phyloP scores from a whole-genome alignment of 345 rosid genomes.

The Camelina neglecta region DNA sequence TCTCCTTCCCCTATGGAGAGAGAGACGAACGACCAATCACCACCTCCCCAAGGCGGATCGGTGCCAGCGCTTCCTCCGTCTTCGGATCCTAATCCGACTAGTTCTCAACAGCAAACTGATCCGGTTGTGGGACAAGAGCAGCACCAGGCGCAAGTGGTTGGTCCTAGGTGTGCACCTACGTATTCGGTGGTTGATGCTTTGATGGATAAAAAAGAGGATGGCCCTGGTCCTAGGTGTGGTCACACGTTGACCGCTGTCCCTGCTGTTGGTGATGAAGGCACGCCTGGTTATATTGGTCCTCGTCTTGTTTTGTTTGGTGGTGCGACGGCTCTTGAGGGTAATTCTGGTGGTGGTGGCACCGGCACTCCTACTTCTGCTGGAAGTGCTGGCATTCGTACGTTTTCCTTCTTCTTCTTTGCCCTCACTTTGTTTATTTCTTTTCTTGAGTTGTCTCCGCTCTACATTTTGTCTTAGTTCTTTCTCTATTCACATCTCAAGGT shows the following conservation, averaged over 20 bases:
- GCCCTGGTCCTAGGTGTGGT: constrained; percentile 93
- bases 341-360: constrained; percentile 70
- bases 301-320: constrained; percentile 93
- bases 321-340: constrained; percentile 93
- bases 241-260: constrained; percentile 88
- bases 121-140: constrained; percentile 43
- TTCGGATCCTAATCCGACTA: constrained; percentile 40
- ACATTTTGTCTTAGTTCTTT: not conserved
- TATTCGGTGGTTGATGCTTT: constrained; percentile 75
- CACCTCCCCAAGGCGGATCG: constrained; percentile 45
- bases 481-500: not conserved
- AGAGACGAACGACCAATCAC: constrained; percentile 51
- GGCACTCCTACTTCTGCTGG: constrained; percentile 92
- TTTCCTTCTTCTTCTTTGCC: constrained; percentile 13
- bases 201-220: constrained; percentile 84
- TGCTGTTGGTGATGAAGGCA: constrained; percentile 90
- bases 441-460: not conserved
- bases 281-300: constrained; percentile 79
- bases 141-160: constrained; percentile 51
- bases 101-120: constrained; percentile 20
- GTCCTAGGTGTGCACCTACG: constrained; percentile 88
- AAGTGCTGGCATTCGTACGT: constrained; percentile 87
- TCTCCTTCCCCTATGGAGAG: constrained; percentile 53
- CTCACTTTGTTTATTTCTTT: not conserved
- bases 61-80: constrained; percentile 16